A percentile compares a stretch with the other conserved stretches of the same genome.
Evolutionary conservation across 1,284 basidiomycete genomes (phyloP).

Genomic region (Ganoderma lingzhi): DNA sequence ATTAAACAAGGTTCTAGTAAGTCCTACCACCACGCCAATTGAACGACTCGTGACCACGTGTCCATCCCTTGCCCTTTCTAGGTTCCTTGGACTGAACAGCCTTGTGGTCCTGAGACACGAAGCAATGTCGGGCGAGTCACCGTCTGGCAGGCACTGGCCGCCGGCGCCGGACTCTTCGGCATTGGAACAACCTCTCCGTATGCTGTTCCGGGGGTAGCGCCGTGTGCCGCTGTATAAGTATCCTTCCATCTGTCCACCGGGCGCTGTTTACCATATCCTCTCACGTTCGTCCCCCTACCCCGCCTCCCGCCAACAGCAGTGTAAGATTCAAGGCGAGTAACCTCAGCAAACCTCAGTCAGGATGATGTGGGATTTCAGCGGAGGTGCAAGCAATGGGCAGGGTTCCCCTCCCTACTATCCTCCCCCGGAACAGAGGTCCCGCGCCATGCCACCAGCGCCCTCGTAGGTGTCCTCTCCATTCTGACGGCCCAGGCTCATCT

Average conservation of each 20-base stretch:
- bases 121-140: constrained; percentile 24
- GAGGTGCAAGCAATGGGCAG: constrained; percentile 24
- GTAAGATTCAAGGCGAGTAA: neutral
- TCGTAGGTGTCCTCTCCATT: constrained; percentile 23
- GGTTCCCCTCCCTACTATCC: constrained; percentile 27
- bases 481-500: constrained; percentile 16
- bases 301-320: constrained; percentile 10
- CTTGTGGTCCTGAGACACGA: constrained; percentile 20
- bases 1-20: neutral
- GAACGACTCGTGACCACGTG: constrained; percentile 4
- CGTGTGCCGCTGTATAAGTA: constrained; percentile 29
- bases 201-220: constrained; percentile 17
- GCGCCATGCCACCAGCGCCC: constrained; percentile 16
- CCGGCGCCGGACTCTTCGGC: constrained; percentile 24
- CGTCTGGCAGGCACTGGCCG: constrained; percentile 10
- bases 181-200: constrained; percentile 16
- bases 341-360: constrained; percentile 6
- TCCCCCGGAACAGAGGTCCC: constrained; percentile 19
- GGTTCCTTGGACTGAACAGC: constrained; percentile 26
- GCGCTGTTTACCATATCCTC: constrained; percentile 25
- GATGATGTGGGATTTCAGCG: constrained; percentile 37
- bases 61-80: constrained; percentile 14
- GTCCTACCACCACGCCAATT: neutral
- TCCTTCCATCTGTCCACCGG: constrained; percentile 20
- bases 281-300: constrained; percentile 17